These are phyloP conservation scores for Pseudogymnoascus sp. DNA, from an alignment of 2,329 filamentous ascomycete species.

Conservation along the genomic window DNA sequence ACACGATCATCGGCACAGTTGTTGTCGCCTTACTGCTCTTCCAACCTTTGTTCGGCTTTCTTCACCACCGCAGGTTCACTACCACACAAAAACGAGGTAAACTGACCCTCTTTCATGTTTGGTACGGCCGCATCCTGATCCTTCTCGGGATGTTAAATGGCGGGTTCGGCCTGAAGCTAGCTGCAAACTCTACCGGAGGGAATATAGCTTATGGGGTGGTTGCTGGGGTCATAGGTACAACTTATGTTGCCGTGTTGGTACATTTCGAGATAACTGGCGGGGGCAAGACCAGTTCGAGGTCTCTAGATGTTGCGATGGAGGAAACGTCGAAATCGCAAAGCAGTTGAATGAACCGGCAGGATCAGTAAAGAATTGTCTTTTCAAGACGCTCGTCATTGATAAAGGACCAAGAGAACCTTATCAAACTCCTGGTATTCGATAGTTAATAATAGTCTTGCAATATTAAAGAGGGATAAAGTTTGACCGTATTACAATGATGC, in stretches of 20 bases:
- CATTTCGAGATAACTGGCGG: neutral
- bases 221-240: constrained; percentile 38
- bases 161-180: constrained; percentile 49
- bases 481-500: neutral
- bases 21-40: constrained; percentile 45
- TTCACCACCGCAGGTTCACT: constrained; percentile 49
- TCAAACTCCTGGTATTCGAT: neutral
- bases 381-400: neutral
- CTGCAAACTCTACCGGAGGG: constrained; percentile 32
- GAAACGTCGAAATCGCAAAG: constrained; percentile 2
- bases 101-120: constrained; percentile 51
- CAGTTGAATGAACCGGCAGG: neutral
- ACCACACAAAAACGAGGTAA: constrained; percentile 39
- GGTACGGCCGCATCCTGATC: constrained; percentile 52
- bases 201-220: constrained; percentile 49
- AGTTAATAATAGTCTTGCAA: neutral
- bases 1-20: constrained; percentile 48
- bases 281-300: neutral
- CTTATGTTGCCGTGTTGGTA: constrained; percentile 33
- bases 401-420: neutral
- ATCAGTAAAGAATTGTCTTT: neutral
- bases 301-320: neutral
- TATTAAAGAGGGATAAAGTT: neutral
- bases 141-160: constrained; percentile 54
- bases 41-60: constrained; percentile 48